Base-by-base conservation (phyloP, 2,329 filamentous ascomycete species). In the Colletotrichum echinochloae region DNA sequence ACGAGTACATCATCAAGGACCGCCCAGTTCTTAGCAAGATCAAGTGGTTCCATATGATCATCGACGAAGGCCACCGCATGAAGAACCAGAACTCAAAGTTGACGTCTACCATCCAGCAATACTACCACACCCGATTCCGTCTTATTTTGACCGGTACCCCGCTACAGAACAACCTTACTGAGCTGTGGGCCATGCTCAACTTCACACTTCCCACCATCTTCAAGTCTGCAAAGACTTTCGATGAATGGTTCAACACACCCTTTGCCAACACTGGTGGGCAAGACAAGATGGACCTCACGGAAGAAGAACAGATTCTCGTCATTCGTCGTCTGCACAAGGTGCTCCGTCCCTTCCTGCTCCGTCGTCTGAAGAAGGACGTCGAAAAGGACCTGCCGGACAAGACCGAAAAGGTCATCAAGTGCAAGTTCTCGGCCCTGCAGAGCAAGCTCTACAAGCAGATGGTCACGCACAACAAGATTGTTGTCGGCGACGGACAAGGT, bases 1-100 rank as follows among this genome's bases (percentile, higher is more conserved):
- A 99, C 83, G 96, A 99, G 81, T 99, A 98, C 83, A 97, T 99
- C 83, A 99, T 99, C 88, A 99, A 98, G 84, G 96, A 99, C 78
- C 91, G 96, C 44, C 95, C 95, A 0, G 87, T 99, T 75, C 85
- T 99, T 16, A 97, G 94, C 86, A 98, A 98, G 86, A 95, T 99
- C 83, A 98, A 98, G 83, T 99, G 96, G 96, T 92, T 98, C 77
- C 96, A 99, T 84, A 98, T 99, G 96, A 98, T 99, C 76, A 96
- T 99, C 74, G 96, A 99, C 77, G 96, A 99, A 86, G 96, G 96
- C 83, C 96, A 99, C 82, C 94, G 96, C 80, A 99, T 99, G 96
- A 99, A 99, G 89, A 99, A 99, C 82, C 88, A 94, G 37, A 92
- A 96, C 76, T 99, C 96, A 12, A 99, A 99, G 84, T 88, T 99